phyloP scores from a whole-genome alignment of 768 basidiomycete species.

The Daedaleopsis sinensis region DNA sequence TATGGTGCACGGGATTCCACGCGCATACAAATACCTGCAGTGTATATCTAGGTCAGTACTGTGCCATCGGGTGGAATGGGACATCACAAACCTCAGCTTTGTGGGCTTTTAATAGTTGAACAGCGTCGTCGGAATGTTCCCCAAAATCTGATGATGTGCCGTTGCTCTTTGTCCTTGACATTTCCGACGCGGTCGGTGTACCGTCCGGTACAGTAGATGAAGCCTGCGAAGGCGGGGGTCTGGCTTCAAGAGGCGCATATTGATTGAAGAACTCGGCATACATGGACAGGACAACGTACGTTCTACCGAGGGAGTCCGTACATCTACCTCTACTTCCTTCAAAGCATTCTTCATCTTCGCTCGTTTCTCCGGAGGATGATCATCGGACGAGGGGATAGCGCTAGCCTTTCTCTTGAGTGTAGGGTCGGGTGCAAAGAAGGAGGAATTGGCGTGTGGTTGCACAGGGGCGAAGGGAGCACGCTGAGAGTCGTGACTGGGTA shows the following conservation, averaged over 20 bases:
- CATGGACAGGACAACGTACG: slow-evolving; percentile 13
- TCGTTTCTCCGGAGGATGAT: slow-evolving; percentile 64
- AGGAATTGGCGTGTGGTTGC: not conserved
- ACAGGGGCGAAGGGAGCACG: not conserved
- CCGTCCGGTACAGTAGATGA: slow-evolving; percentile 13
- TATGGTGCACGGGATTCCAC: slow-evolving; percentile 68
- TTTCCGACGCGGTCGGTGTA: not conserved
- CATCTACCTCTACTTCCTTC: slow-evolving; percentile 6
- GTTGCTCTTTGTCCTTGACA: not conserved
- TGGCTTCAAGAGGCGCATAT: slow-evolving; percentile 7
- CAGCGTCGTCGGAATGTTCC: not conserved
- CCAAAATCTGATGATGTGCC: not conserved
- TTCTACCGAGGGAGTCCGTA: slow-evolving; percentile 10
- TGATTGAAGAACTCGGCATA: slow-evolving; percentile 5
- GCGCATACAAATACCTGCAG: slow-evolving; percentile 79
- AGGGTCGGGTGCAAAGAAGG: not conserved
- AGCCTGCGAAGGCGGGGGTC: slow-evolving; percentile 27
- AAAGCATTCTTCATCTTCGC: slow-evolving; percentile 40
- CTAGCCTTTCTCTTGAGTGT: slow-evolving; percentile 29
- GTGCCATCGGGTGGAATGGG: not conserved
- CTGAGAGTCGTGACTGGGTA: not conserved
- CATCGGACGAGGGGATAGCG: slow-evolving; percentile 15
- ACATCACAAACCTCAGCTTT: slow-evolving; percentile 31
- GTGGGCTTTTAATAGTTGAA: slow-evolving; percentile 42
- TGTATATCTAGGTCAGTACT: not conserved